These are phyloP conservation scores for Firmiana major DNA, from an alignment of 345 rosid species.

Conservation along the genomic window DNA sequence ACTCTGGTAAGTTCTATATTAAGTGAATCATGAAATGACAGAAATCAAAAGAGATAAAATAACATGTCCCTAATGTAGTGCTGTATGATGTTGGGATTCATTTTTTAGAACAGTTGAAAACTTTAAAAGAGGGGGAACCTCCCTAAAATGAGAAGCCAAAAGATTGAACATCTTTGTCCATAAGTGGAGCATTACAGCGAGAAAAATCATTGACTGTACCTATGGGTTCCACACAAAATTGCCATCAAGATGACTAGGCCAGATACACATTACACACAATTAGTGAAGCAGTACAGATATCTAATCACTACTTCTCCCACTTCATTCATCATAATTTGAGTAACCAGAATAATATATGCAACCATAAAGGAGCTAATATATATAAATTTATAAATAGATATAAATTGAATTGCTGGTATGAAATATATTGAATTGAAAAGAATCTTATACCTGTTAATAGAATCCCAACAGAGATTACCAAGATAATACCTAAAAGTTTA, in stretches of 20 bases:
- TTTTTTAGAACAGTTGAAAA: not conserved
- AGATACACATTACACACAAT: not conserved
- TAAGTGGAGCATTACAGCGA: not conserved
- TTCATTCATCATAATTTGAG: not conserved
- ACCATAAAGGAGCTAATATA: not conserved
- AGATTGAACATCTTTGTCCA: not conserved
- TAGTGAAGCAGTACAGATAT: not conserved
- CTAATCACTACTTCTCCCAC: not conserved
- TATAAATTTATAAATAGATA: too few species aligned
- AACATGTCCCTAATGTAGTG: not conserved
- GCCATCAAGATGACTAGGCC: not conserved
- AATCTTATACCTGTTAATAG: slow-evolving; percentile 65
- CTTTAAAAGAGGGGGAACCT: not conserved
- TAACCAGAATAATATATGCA: not conserved
- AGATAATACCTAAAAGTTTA: slow-evolving; percentile 79
- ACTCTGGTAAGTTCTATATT: not conserved
- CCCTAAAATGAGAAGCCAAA: not conserved
- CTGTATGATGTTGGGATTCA: not conserved
- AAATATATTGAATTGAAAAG: slow-evolving; percentile 13
- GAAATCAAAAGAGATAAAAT: not conserved
- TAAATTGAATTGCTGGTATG: not conserved
- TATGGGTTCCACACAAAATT: not conserved
- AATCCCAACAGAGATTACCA: slow-evolving; percentile 81
- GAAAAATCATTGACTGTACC: not conserved
- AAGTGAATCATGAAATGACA: not conserved